Conservation (phyloP, 139 green algal species). For the Chlorella ohadii region DNA sequence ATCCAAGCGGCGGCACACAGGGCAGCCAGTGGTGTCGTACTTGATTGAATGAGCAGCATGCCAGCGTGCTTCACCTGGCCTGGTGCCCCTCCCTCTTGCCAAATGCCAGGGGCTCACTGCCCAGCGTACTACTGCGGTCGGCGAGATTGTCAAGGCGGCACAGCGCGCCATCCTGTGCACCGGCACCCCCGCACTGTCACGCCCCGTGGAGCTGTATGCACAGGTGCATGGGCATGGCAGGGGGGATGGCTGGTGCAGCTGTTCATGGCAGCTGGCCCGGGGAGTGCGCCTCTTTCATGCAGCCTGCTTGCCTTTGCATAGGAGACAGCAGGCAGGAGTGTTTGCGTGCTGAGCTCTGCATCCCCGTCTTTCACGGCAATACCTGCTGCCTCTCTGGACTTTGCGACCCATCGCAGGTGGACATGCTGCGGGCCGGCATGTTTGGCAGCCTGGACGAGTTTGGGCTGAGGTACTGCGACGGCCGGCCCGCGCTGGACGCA, state of each 20-base stretch:
- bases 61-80: too few relatives aligned
- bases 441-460: constrained; percentile 83
- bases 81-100: neutral
- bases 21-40: too few relatives aligned
- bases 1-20: too few relatives aligned
- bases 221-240: too few relatives aligned
- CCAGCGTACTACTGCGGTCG: neutral
- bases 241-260: too few relatives aligned
- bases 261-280: too few relatives aligned
- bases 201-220: neutral
- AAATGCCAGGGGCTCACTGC: neutral
- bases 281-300: too few relatives aligned
- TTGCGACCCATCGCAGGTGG: constrained; percentile 45
- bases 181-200: neutral
- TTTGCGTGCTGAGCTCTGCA: too few relatives aligned
- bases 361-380: neutral
- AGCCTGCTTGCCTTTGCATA: too few relatives aligned
- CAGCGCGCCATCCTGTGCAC: constrained; percentile 3
- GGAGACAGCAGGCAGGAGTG: too few relatives aligned
- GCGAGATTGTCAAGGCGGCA: neutral
- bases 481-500: neutral
- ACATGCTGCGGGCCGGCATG: constrained; percentile 78
- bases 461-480: constrained; percentile 71
- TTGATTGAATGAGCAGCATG: too few relatives aligned
- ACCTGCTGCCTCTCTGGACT: too few relatives aligned